Base-by-base conservation (phyloP, 2,329 filamentous ascomycete species). In the Coniochaeta sp. region DNA sequence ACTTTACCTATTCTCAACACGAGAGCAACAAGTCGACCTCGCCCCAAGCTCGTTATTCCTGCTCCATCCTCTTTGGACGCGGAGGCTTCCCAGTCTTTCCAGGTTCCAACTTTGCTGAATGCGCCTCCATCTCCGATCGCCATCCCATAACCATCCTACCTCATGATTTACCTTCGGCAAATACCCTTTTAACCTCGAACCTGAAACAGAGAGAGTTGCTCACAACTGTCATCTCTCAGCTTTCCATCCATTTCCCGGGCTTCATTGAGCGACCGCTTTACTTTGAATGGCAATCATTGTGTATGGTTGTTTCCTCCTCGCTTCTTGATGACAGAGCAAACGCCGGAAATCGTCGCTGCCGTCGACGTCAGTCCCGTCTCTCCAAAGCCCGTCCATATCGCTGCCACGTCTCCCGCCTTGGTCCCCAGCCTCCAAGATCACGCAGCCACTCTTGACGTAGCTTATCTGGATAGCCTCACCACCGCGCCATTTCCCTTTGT, bases 361-460 rank as follows among this genome's bases (percentile, higher is more conserved):
- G 80, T 80, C 72, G 75, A 79, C 70, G 73, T 84, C 61, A 81
- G 76, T 56, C 81, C 80, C 14, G 68, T 82, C 57, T 83, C 80
- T 58, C 81, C 80, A 56, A 61, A 61, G 72, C 78, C 61, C 74
- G 79, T 61, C 68, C 75, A 81, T 64, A 75, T 74, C 56, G 74
- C 77, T 60, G 54, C 54, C 17, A 57, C 54, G 22, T 77, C 78
- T 28, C 72, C 79, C 54, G 70, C 77, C 59, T 73, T 78, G 62
- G 76, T 82, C 59, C 80, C 81, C 34, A 72, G 74, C 28, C 78
- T 84, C 61, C 80, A 83, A 68, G 74, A 81, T 62, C 80, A 79
- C 59, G 80, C 79, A 66, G 80, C 82, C 64, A 76, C 73, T 62
- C 73, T 81, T 62, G 77, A 77, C 73, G 75, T 65, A 62, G 64